Evolutionary conservation across 2,329 filamentous ascomycete species (phyloP), one percentile per base, ranked within the genome.

Genomic region (Colletotrichum eremochloae): DNA sequence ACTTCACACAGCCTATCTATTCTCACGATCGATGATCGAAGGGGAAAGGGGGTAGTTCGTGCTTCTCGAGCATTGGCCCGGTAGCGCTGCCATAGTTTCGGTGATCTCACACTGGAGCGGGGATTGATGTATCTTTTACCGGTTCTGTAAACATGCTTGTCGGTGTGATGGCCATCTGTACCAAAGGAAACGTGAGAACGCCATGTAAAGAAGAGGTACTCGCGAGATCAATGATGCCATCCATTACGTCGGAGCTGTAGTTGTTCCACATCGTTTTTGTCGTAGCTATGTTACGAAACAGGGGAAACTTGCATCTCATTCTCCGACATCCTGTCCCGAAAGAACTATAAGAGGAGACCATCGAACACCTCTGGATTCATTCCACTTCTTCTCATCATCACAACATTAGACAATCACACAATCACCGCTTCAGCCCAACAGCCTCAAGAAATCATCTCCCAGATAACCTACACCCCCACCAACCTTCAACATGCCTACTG

Each of bases 401-500:
- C 64, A 60, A 52, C 56, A 71, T 57, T 33, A 33, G 24, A 1
- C 46, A 24, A 29, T 31, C 40, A 60, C 48, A 7, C 66, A 46
- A 63, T 18, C 14, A 40, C 40, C 46, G 1, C 14, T 2, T 3
- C 29, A 44, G 8, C 50, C 42, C 36, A 29, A 15, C 40, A 70
- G 29, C 48, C 24, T 31, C 36, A 48, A 42, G 2, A 15, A 63
- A 8, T 3, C 29, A 33, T 14, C 40, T 46, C 24, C 62, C n/a
- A 33, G n/a, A 0, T 38, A 63, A 44, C 1, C 44, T 57, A 31
- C 31, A 61, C 15, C 33, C 33, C 20, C 56, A 46, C 46, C 29
- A 63, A 65, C 33, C 69, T 73, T 73, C 79, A 84, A 75, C 52
- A 88, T 87, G 85, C 79, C 85, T 80, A 81, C 83, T 74, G 82